A percentile compares a stretch with the other conserved stretches of the same genome.
Evolutionary conservation across 202 grass and related monocot species (phyloP).

Genomic region (Eragrostis tef): DNA sequence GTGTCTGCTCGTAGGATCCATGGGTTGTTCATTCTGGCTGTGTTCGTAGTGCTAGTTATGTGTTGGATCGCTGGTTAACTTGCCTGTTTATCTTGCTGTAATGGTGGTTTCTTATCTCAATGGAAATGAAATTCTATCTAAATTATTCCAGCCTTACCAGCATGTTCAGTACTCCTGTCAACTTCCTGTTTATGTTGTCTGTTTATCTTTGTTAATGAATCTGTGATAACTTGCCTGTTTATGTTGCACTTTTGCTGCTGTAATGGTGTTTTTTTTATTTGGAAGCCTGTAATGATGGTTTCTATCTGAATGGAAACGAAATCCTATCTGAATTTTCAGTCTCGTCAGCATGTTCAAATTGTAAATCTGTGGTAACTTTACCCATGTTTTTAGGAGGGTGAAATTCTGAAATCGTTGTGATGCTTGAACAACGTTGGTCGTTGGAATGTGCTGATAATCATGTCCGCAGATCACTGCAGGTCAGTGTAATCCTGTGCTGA

Average conservation of each 20-base stretch:
- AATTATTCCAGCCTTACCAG: neutral
- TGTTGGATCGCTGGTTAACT: neutral
- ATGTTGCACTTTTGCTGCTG: neutral
- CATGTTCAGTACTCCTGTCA: neutral
- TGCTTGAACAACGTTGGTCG: neutral
- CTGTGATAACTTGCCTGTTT: neutral
- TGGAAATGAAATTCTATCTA: neutral
- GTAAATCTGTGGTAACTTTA: neutral
- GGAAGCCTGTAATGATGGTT: neutral
- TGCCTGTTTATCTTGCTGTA: conserved; percentile 25
- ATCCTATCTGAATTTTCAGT: neutral
- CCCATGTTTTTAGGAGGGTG: too few species aligned
- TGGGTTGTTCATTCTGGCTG: neutral
- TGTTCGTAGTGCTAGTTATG: neutral
- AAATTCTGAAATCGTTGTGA: neutral
- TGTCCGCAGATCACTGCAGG: neutral
- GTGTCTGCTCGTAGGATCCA: neutral
- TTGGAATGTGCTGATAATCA: neutral
- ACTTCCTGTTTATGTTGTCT: neutral
- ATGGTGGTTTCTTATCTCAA: neutral
- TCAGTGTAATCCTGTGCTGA: neutral
- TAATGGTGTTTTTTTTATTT: too few species aligned
- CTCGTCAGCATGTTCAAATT: too few species aligned
- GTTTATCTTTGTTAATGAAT: neutral
- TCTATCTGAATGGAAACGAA: conserved; percentile 3